Evolutionary conservation across 2,329 filamentous ascomycete genomes (phyloP), one percentile per base, ranked within the genome.

Genomic region (Coniella vitis): DNA sequence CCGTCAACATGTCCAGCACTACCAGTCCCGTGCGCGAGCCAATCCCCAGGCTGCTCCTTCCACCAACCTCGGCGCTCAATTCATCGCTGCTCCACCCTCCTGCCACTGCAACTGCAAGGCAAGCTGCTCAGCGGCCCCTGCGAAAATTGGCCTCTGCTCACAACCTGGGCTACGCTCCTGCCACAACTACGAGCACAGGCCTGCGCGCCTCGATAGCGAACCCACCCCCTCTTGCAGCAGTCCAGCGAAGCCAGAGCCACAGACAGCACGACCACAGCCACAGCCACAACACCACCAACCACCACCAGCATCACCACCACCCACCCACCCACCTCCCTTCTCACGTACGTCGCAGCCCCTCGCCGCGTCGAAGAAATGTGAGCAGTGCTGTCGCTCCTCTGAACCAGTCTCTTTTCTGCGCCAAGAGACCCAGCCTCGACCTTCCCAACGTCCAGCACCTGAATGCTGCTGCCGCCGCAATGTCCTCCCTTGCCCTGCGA

Each of bases 71-170:
- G 35, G 20, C 37, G 38, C 36, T 21, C 43, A 35, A 17, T 40
- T 43, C 38, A 10, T 34, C 71, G 35, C 69, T 78, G 54, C 68
- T 77, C 47, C 72, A 77, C 58, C 64, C 74, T 41, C 75, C 81
- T 29, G 25, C 25, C 25, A 29, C 10, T 36, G 37, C 25, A 4
- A 13, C 31, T 41, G 38, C 19, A 35, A 19, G 14, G 16, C 25
- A 16, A 22, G 32, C 32, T 32, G 81, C 80, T 21, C 79, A 83
- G 62, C 79, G 85, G 59, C 76, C 79, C 40, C 73, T 90, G 52
- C 79, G 86, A 57, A 84, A 84, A 62, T 79, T 88, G 25, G 84
- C 89, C 65, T 90, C 86, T 29, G 85, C 87, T 44, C 85, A 89
- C 69, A 73, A 77, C 65, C 67, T 88, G 47, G 79, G 80, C 62